Base-by-base conservation (phyloP, 495 filamentous ascomycete species). In the Xanthoparmelia taractica region DNA sequence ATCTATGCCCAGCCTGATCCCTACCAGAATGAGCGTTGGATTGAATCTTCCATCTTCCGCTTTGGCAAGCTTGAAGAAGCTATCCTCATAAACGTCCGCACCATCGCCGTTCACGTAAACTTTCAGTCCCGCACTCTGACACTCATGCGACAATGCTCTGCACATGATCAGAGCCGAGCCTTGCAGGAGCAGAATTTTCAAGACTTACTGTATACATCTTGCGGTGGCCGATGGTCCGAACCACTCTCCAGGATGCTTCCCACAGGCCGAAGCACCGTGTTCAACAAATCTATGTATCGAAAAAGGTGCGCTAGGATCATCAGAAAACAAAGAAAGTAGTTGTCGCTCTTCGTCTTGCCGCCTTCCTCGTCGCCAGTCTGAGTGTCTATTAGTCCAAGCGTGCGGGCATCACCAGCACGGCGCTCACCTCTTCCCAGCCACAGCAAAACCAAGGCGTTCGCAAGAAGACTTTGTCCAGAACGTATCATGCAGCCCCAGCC, bases 401-500 rank as follows among this genome's bases (percentile, higher is more conserved):
- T 45, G 17, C 12, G 41, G 17, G 17, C 25, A 62, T 40, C 20
- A 58, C 27, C n/a, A 20, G 55, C 41, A 36, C 12, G 37, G 17
- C 60, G 63, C 63, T 64, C 83, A 91, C 91, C 89, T 81, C 94
- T 85, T 8, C 94, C 94, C 37, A 96, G 76, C 56, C 78, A 78
- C 43, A 92, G 74, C 29, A 87, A 81, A 15, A 80, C 71, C 60
- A 97, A 75, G 7, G 93, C 81, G 72, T 97, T 97, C 41, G 92
- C 94, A 38, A 99, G 77, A 20, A 99, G 78, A 68, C 90, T 90
- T 76, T 99, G 95, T 15, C 94, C 95, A 0, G 93, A 96, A 68
- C 95, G 81, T 67, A 99, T 97, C 95, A 99, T 99, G 70, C 95
- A 99, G 1, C 95, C 95, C 92, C 95, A 99, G 40, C 94, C 94